Evolutionary conservation across 2,329 filamentous ascomycete genomes (phyloP).

Genomic region (Trichoderma koningii): DNA sequence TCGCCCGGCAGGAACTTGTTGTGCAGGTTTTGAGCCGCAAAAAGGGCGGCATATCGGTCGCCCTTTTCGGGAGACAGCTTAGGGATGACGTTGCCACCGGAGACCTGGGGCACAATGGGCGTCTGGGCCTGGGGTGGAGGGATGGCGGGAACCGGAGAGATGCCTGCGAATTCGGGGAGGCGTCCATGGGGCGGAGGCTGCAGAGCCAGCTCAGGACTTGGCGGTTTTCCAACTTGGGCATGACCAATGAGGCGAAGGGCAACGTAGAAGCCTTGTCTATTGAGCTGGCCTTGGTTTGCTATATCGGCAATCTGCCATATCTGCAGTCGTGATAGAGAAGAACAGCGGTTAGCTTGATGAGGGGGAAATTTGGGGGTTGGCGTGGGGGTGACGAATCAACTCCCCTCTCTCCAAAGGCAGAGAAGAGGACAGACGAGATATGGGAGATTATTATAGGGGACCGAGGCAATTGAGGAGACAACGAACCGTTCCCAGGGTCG

Average conservation of each 20-base stretch:
- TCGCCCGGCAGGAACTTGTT: slow-evolving; percentile 77
- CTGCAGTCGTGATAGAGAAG: slow-evolving; percentile 47
- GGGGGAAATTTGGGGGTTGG: neutral
- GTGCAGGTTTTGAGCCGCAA: slow-evolving; percentile 82
- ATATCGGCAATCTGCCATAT: slow-evolving; percentile 99
- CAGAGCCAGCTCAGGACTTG: slow-evolving; percentile 77
- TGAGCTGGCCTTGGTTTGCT: slow-evolving; percentile 92
- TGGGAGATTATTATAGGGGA: neutral
- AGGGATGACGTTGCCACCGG: slow-evolving; percentile 80
- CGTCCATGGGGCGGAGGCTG: slow-evolving; percentile 83
- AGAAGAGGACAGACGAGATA: neutral
- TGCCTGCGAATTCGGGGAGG: slow-evolving; percentile 88
- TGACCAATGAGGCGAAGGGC: slow-evolving; percentile 94
- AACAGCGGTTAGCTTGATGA: slow-evolving; percentile 13
- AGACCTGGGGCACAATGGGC: slow-evolving; percentile 57
- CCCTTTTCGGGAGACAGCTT: slow-evolving; percentile 87
- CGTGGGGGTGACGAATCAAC: slow-evolving; percentile 12
- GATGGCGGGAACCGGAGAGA: slow-evolving; percentile 42
- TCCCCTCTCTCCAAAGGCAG: neutral
- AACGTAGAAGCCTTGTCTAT: slow-evolving; percentile 88
- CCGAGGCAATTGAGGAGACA: neutral
- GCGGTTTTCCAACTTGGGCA: slow-evolving; percentile 84
- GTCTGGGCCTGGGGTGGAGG: slow-evolving; percentile 48
- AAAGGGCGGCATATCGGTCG: slow-evolving; percentile 82
- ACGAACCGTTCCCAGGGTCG: slow-evolving; percentile 82